Conservation (phyloP, 805 yeast genomes). For the Pichia cephalocereana region DNA sequence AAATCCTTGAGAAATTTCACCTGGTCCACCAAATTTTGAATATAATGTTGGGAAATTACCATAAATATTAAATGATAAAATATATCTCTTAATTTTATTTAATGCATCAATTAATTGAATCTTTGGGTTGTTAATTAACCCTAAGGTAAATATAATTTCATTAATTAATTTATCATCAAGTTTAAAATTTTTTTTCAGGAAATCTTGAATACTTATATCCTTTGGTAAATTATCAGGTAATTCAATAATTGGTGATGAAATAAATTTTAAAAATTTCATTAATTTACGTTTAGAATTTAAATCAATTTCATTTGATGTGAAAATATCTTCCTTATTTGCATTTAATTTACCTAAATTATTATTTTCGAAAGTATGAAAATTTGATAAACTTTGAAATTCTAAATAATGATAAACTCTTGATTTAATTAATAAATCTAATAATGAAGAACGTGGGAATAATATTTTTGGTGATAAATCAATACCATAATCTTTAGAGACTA, state of each 20-base stretch:
- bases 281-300: constrained; percentile 69
- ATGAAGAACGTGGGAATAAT: constrained; percentile 83
- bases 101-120: constrained; percentile 69
- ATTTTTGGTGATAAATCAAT: constrained; percentile 82
- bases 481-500: constrained; percentile 68
- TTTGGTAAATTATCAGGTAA: constrained; percentile 34
- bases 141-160: constrained; percentile 82
- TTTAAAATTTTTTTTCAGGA: constrained; percentile 57
- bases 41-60: constrained; percentile 91
- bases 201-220: constrained; percentile 46
- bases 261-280: constrained; percentile 90
- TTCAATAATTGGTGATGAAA: constrained; percentile 32
- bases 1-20: constrained; percentile 93
- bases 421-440: constrained; percentile 67
- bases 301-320: constrained; percentile 75
- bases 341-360: constrained; percentile 82
- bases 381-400: constrained; percentile 82
- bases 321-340: constrained; percentile 85
- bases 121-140: constrained; percentile 54
- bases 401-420: constrained; percentile 84
- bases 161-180: constrained; percentile 65
- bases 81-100: constrained; percentile 71
- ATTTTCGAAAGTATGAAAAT: constrained; percentile 90
- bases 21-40: constrained; percentile 92
- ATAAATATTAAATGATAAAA: constrained; percentile 79